phyloP scores from a whole-genome alignment of 805 yeast species.

The Kazachstania africana region DNA sequence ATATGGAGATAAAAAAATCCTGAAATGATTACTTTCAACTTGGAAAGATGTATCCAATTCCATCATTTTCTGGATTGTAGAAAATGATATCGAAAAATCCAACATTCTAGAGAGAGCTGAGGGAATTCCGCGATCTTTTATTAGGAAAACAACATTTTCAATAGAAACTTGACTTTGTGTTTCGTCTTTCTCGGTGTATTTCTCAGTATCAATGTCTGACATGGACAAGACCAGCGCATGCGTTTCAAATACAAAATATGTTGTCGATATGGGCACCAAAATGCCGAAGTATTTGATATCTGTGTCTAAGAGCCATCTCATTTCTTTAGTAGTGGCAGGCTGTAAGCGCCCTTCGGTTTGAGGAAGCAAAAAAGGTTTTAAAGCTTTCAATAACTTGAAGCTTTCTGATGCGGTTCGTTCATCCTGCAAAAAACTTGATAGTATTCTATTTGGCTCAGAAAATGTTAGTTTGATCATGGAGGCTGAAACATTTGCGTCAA shows the following conservation, averaged over 20 bases:
- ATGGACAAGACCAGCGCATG: conserved; percentile 13
- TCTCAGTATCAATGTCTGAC: conserved; percentile 6
- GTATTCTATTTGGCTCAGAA: conserved; percentile 19
- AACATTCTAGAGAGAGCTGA: conserved; percentile 31
- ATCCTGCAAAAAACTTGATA: conserved; percentile 18
- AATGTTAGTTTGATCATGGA: conserved; percentile 18
- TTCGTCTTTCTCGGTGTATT: conserved; percentile 2
- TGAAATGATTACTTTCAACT: conserved; percentile 45
- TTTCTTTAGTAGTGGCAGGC: not conserved
- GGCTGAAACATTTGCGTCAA: conserved; percentile 7
- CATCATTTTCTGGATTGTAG: conserved; percentile 25
- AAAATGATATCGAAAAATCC: conserved; percentile 38
- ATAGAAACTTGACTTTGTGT: conserved; percentile 18
- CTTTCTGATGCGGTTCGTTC: conserved; percentile 16
- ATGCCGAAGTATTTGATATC: conserved; percentile 21
- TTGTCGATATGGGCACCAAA: conserved; percentile 18
- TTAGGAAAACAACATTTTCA: conserved; percentile 19
- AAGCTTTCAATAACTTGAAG: conserved; percentile 6
- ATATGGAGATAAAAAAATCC: conserved; percentile 46
- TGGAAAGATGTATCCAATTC: conserved; percentile 35
- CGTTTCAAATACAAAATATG: conserved; percentile 20
- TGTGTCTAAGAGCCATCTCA: conserved; percentile 12
- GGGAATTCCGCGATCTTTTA: conserved; percentile 24
- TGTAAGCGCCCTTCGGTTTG: not conserved
- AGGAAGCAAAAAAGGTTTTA: conserved; percentile 4